Percentiles rank a stretch among this genome's conserved stretches.
These are phyloP conservation scores for Boletales sp. DNA, from an alignment of 768 basidiomycete species.

Conservation along the genomic window DNA sequence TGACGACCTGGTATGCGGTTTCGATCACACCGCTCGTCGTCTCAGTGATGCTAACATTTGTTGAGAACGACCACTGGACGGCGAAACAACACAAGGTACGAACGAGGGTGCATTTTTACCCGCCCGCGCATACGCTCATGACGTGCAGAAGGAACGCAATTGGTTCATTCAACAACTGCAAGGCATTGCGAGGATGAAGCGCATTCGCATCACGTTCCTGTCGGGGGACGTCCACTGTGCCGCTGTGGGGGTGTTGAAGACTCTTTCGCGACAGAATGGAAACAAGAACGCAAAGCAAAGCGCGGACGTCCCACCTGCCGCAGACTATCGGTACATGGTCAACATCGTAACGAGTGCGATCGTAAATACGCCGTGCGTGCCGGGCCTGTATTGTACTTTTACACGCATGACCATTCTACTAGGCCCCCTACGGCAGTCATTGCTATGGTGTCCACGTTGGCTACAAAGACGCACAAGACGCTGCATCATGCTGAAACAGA, in stretches of 20 bases:
- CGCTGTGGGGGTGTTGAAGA: conserved; percentile 76
- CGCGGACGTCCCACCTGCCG: conserved; percentile 40
- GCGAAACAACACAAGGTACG: conserved; percentile 71
- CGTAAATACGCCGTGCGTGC: conserved; percentile 87
- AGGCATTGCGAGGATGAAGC: conserved; percentile 56
- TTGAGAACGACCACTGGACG: conserved; percentile 90
- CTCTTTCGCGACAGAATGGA: conserved; percentile 38
- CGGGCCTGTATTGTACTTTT: neutral
- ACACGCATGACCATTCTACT: neutral
- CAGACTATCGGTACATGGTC: conserved; percentile 87
- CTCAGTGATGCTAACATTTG: conserved; percentile 46
- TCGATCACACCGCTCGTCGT: conserved; percentile 23
- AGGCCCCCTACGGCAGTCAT: conserved; percentile 71
- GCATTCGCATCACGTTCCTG: conserved; percentile 76
- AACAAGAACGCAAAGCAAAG: conserved; percentile 38
- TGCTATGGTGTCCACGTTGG: conserved; percentile 74
- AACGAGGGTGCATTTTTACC: neutral
- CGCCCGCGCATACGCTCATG: neutral
- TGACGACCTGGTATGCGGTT: conserved; percentile 72
- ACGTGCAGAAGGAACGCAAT: conserved; percentile 78
- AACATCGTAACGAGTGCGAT: conserved; percentile 90
- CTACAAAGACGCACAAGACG: conserved; percentile 80
- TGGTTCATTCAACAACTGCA: conserved; percentile 82
- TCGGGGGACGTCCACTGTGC: conserved; percentile 95
- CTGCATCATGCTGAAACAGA: conserved; percentile 81